Evolutionary conservation across 2,329 filamentous ascomycete species (phyloP).

Genomic region (Aspergillus fischeri): DNA sequence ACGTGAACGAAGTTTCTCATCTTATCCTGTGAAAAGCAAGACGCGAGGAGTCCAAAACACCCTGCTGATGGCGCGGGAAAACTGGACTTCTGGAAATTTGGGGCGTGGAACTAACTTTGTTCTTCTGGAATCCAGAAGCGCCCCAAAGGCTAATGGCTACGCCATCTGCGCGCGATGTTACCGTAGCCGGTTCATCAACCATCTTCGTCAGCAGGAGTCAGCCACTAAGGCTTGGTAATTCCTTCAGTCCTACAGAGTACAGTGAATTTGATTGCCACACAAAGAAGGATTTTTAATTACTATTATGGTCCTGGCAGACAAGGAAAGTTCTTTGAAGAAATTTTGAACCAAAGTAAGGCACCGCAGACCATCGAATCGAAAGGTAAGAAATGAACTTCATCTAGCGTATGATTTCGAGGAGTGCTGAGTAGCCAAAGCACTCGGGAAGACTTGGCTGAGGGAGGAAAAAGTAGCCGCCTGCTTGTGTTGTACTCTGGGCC

Average conservation of each 20-base stretch:
- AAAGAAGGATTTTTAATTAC: background rate
- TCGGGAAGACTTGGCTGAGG: background rate
- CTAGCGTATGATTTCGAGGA: too few species aligned
- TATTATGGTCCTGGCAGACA: background rate
- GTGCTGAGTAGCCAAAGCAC: background rate
- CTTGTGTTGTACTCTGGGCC: background rate
- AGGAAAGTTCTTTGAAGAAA: background rate
- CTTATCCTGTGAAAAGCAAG: background rate
- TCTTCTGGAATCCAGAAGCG: background rate
- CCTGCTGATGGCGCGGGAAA: background rate
- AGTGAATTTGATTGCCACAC: background rate
- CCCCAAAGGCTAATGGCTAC: background rate
- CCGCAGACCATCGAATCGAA: too few species aligned
- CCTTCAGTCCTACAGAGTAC: background rate
- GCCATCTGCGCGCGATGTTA: slow-evolving; percentile 4
- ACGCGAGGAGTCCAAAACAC: background rate
- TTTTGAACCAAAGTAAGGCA: background rate
- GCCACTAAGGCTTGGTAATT: background rate
- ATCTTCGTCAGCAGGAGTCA: background rate
- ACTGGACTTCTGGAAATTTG: background rate
- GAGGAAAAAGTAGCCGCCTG: background rate
- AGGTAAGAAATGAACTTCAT: background rate
- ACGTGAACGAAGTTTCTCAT: background rate
- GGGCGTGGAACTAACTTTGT: background rate
- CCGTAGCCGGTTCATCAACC: background rate